phyloP scores from a whole-genome alignment of 805 yeast species.

The Zygoascus biomembranicola region DNA sequence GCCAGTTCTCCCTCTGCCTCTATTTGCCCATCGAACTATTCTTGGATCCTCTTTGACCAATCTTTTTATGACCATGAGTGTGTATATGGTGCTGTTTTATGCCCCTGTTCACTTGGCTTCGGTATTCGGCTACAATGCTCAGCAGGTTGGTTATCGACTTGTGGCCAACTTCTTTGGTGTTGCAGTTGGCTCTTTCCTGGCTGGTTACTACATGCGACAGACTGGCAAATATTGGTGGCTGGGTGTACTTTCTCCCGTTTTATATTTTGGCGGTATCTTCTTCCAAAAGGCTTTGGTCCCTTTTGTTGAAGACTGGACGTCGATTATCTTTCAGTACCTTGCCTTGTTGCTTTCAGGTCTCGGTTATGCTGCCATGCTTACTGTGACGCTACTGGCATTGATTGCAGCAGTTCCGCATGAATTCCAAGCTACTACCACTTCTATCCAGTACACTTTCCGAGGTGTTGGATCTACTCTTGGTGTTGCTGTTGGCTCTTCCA shows the following conservation, averaged over 20 bases:
- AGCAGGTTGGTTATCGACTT: conserved; percentile 47
- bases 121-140: conserved; percentile 44
- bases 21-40: conserved; percentile 52
- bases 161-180: conserved; percentile 55
- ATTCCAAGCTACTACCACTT: conserved; percentile 78
- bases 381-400: conserved; percentile 64
- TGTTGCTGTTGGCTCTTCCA: conserved; percentile 58
- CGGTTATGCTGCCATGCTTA: conserved; percentile 59
- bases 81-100: conserved; percentile 55
- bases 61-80: conserved; percentile 64
- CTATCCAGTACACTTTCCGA: conserved; percentile 82
- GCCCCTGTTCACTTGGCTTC: conserved; percentile 61
- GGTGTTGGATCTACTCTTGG: conserved; percentile 84
- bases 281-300: conserved; percentile 26
- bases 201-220: conserved; percentile 58
- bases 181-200: conserved; percentile 54
- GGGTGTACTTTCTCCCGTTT: conserved; percentile 34
- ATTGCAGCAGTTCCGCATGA: conserved; percentile 64
- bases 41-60: conserved; percentile 57
- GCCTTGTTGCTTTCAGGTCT: conserved; percentile 49
- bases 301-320: conserved; percentile 19
- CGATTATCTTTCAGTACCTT: conserved; percentile 31
- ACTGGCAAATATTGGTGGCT: conserved; percentile 58
- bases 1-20: conserved; percentile 60
- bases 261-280: conserved; percentile 41